These are phyloP conservation scores for Takashimella tepidaria DNA, from an alignment of 1,284 basidiomycete genomes.

Conservation along the genomic window DNA sequence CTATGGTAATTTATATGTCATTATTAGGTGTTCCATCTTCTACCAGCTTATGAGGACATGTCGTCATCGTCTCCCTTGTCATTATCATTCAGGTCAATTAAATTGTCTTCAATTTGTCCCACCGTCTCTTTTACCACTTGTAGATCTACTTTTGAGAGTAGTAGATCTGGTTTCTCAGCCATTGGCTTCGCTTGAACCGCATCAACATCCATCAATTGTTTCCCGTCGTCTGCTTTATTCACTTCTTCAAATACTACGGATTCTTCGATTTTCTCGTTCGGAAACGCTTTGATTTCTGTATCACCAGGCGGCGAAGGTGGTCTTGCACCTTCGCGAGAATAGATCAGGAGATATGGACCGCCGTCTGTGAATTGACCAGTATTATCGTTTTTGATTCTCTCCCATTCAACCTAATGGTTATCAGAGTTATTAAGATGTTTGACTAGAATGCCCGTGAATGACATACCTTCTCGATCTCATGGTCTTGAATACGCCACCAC, in stretches of 20 bases:
- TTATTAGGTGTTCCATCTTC: too few relatives aligned
- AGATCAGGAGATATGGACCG: constrained; percentile 36
- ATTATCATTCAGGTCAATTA: too few relatives aligned
- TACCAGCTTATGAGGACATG: too few relatives aligned
- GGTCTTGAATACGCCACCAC: constrained; percentile 41
- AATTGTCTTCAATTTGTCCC: too few relatives aligned
- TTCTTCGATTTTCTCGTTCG: too few relatives aligned
- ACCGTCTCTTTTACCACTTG: background rate
- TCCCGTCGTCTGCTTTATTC: background rate
- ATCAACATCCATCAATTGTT: background rate
- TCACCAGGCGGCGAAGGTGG: constrained; percentile 1
- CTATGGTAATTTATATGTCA: too few relatives aligned
- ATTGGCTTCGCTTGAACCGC: background rate
- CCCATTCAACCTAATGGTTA: constrained; percentile 26
- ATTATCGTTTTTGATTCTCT: constrained; percentile 25
- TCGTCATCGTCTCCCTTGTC: too few relatives aligned
- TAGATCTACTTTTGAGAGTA: background rate
- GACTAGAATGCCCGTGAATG: too few relatives aligned
- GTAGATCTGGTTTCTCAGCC: too few relatives aligned
- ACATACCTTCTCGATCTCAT: constrained; percentile 26
- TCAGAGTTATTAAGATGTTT: too few relatives aligned
- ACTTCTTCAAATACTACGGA: too few relatives aligned
- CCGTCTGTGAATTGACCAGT: constrained; percentile 43
- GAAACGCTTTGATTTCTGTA: background rate
- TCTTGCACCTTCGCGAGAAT: constrained; percentile 25